A percentile compares a stretch with the other conserved stretches of the same genome.
Evolutionary conservation across 768 basidiomycete species (phyloP).

Genomic region (Podaxis sp.): DNA sequence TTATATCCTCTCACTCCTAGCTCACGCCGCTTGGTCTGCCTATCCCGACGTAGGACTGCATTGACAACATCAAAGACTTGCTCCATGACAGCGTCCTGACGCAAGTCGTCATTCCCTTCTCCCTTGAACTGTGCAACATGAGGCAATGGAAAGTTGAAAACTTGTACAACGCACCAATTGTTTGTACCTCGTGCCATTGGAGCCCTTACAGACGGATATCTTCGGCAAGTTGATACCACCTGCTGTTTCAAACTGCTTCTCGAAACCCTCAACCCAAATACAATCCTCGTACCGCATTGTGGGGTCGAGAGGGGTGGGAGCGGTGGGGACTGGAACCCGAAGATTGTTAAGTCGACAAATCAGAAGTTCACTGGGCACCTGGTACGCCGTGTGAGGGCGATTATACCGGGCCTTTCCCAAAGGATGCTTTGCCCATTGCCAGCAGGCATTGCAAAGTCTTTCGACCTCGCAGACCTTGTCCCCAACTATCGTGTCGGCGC

Average conservation of each 20-base stretch:
- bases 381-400: constrained; percentile 20
- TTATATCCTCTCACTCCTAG: constrained; percentile 83
- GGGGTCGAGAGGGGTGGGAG: constrained; percentile 63
- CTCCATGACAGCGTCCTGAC: constrained; percentile 99
- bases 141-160: not conserved
- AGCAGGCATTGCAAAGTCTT: constrained; percentile 57
- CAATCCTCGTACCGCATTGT: constrained; percentile 67
- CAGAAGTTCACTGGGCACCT: constrained; percentile 26
- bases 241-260: constrained; percentile 53
- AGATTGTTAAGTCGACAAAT: constrained; percentile 53
- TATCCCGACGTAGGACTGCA: constrained; percentile 66
- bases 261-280: constrained; percentile 68
- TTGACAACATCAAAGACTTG: constrained; percentile 95
- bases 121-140: constrained; percentile 75
- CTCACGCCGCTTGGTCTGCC: constrained; percentile 70
- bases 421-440: constrained; percentile 70
- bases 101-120: constrained; percentile 83
- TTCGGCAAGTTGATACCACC: constrained; percentile 88
- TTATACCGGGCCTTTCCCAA: constrained; percentile 35
- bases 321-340: constrained; percentile 83
- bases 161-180: constrained; percentile 64
- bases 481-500: constrained; percentile 33
- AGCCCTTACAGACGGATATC: constrained; percentile 67
- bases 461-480: constrained; percentile 53
- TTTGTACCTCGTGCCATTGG: constrained; percentile 61